Conservation (phyloP, 495 filamentous ascomycete genomes). For the Opeltia flavorubescens region DNA sequence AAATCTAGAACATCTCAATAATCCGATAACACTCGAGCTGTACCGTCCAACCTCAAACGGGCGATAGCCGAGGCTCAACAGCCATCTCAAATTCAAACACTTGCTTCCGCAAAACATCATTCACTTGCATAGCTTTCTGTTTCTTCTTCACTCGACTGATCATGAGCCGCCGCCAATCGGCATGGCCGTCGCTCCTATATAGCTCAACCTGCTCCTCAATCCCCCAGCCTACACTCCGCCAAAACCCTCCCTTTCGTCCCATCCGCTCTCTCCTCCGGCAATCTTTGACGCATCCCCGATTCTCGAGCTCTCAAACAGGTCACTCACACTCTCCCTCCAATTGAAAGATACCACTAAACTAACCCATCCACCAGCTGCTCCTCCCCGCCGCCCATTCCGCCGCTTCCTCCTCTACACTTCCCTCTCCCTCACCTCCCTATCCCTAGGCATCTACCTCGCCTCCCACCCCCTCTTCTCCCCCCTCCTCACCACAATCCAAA, state of each 20-base stretch:
- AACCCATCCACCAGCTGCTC: conserved; percentile 1
- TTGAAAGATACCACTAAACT: background rate
- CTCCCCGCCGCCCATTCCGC: conserved; percentile 11
- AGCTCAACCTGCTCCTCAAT: background rate
- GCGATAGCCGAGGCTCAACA: background rate
- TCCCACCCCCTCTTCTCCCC: conserved; percentile 10
- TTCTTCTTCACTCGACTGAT: background rate
- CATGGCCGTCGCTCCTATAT: background rate
- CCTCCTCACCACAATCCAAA: too few relatives aligned
- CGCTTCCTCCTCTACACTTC: conserved; percentile 10
- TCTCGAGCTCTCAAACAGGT: background rate
- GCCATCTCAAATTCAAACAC: background rate
- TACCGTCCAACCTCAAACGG: too few relatives aligned
- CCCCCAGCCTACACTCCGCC: background rate
- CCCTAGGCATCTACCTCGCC: conserved; percentile 14
- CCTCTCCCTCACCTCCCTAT: conserved; percentile 14
- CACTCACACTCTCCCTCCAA: background rate
- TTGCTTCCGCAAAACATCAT: background rate
- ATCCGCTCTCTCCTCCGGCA: background rate
- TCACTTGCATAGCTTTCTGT: background rate
- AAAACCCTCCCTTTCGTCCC: background rate
- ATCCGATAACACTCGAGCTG: too few relatives aligned
- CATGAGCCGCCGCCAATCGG: background rate
- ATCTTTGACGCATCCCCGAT: background rate
- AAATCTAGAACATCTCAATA: too few relatives aligned